Evolutionary conservation across 2,329 filamentous ascomycete genomes (phyloP), one percentile per base, ranked within the genome.

Genomic region (Zymoseptoria crescenta): DNA sequence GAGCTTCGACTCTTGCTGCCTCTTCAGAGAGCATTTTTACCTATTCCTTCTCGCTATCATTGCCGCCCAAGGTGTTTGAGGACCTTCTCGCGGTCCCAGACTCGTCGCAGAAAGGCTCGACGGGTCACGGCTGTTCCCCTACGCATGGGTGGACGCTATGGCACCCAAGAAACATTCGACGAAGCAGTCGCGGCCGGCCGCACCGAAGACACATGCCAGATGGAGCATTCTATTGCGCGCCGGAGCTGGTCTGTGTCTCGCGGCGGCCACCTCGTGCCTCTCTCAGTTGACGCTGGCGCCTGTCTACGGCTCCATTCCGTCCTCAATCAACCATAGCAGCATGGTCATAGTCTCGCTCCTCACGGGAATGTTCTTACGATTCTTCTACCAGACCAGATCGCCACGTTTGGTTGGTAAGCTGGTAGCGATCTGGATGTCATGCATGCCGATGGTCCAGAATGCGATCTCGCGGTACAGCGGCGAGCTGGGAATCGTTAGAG

Each of bases 301-400:
- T 1, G 88, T 95, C 9, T 97, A 95, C 74, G 94, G 94, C 56
- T 85, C 87, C 16, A 89, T 96, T 45, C 89, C 93, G 1, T 80
- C 91, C 0, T 81, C 83, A 1, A 79, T 87, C 51, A 52, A 52
- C 51, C 51, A 52, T 29, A 19, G 8, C 1, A 82, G 82, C 70
- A 80, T 85, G 61, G 77, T 89, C 35, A 45, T 16, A 16, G 35
- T 45, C 35, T 45, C 35, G 35, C 16, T 45, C 2, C 35, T 45
- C 35, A 45, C 35, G 16, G 35, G 35, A 45, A 45, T 45, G 13
- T 45, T 45, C 35, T 45, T 45, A 13, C 35, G 35, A 45, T 45
- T 45, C 35, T 45, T 45, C 35, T 45, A 45, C 35, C 16, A n/a
- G 35, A 45, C 35, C 13, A 16, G 16, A 4, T 45, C 35, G 35